Conservation (phyloP, 2,329 filamentous ascomycete species). For the Trichoderma sp. region DNA sequence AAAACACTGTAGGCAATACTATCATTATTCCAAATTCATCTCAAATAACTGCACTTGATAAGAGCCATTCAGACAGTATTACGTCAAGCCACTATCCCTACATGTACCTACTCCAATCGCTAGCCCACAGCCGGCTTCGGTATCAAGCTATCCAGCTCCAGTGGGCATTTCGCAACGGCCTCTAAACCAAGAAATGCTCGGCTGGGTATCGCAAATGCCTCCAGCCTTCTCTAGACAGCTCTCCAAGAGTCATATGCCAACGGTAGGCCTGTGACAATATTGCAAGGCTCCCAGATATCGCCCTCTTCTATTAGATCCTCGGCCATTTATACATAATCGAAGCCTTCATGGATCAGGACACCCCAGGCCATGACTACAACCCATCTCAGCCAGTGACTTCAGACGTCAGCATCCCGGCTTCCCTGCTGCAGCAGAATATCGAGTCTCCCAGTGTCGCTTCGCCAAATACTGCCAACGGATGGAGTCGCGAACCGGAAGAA, state of each 20-base stretch:
- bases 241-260: neutral
- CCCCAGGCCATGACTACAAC: neutral
- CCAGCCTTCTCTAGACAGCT: neutral
- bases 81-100: neutral
- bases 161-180: neutral
- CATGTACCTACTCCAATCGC: neutral
- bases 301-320: neutral
- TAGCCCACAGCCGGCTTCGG: neutral
- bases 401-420: conserved; percentile 33
- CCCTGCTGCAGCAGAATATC: conserved; percentile 41
- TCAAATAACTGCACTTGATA: neutral
- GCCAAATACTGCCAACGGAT: conserved; percentile 29
- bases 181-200: neutral
- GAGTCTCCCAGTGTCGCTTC: conserved; percentile 34
- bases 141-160: neutral
- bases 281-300: neutral
- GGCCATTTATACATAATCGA: neutral
- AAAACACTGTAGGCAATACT: neutral
- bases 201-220: neutral
- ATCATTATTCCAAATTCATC: neutral
- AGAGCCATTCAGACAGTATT: neutral
- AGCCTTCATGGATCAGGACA: conserved; percentile 3
- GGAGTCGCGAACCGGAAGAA: conserved; percentile 40
- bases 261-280: neutral
- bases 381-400: conserved; percentile 4